These are phyloP conservation scores for Pterothamnion heteromorphum DNA, from an alignment of 31 red algal genomes.

Conservation along the genomic window DNA sequence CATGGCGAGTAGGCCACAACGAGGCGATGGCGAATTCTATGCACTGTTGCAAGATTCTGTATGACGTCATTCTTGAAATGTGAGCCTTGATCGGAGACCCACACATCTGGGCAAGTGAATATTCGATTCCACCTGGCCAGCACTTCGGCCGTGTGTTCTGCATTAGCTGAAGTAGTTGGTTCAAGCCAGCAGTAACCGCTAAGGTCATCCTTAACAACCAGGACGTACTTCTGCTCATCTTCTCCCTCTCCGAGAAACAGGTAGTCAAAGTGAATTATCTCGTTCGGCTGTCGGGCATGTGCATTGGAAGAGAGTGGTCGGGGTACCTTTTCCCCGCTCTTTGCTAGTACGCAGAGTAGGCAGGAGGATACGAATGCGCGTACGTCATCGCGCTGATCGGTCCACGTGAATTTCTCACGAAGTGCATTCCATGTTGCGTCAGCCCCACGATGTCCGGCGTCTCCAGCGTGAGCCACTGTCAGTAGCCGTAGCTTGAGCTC, in stretches of 20 bases:
- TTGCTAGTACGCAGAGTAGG: conserved; percentile 32
- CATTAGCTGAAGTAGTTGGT: conserved; percentile 7
- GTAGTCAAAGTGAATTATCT: conserved; percentile 58
- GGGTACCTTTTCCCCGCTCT: conserved; percentile 51
- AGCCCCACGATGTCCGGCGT: conserved; percentile 50
- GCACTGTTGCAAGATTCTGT: neutral
- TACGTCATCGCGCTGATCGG: conserved; percentile 25
- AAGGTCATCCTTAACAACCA: conserved; percentile 52
- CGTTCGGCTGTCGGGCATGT: conserved; percentile 25
- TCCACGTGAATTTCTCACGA: conserved; percentile 32
- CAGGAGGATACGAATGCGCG: conserved; percentile 42
- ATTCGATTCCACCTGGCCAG: conserved; percentile 36
- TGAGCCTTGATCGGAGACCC: conserved; percentile 58
- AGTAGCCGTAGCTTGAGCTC: conserved; percentile 55
- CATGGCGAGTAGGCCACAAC: conserved; percentile 34
- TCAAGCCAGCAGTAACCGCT: conserved; percentile 51
- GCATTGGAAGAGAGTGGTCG: conserved; percentile 41
- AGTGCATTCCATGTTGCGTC: conserved; percentile 45
- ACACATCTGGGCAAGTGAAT: conserved; percentile 20
- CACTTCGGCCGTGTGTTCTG: conserved; percentile 30
- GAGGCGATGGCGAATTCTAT: neutral
- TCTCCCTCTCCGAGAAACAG: conserved; percentile 42
- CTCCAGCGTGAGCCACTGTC: conserved; percentile 43
- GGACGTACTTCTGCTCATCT: neutral
- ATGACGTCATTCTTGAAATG: conserved; percentile 55